phyloP scores from a whole-genome alignment of 2,329 filamentous ascomycete species.

The Chalaropsis thielavioides region DNA sequence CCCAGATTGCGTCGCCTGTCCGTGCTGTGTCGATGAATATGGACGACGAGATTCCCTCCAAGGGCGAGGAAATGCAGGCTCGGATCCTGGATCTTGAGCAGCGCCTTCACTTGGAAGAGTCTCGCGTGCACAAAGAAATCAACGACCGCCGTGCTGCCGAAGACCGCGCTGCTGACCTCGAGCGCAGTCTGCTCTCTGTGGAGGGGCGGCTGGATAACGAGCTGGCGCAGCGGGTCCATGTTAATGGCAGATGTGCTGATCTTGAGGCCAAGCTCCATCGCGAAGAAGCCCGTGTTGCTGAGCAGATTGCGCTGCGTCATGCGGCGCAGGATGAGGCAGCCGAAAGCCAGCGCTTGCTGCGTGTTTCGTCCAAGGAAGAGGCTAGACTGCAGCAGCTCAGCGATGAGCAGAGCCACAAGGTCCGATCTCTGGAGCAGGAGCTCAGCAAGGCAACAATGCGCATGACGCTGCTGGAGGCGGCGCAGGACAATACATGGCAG shows the following conservation, averaged over 20 bases:
- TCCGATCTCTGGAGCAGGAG: constrained; percentile 44
- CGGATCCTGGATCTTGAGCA: constrained; percentile 48
- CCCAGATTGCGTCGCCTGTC: constrained; percentile 29
- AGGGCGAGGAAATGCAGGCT: constrained; percentile 43
- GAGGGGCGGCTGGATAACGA: constrained; percentile 47
- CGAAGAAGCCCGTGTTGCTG: constrained; percentile 48
- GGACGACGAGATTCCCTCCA: constrained; percentile 36
- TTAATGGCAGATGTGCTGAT: constrained; percentile 48
- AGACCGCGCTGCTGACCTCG: constrained; percentile 38
- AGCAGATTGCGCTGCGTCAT: constrained; percentile 48
- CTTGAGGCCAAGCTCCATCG: constrained; percentile 53
- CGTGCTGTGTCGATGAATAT: constrained; percentile 28
- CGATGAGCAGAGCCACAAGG: constrained; percentile 54
- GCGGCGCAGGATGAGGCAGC: constrained; percentile 57
- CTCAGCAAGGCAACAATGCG: constrained; percentile 44
- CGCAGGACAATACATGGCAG: constrained; percentile 44
- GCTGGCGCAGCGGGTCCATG: constrained; percentile 44
- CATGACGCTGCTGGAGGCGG: constrained; percentile 51
- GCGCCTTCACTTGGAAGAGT: constrained; percentile 34
- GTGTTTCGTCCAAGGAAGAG: constrained; percentile 58
- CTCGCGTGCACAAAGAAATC: constrained; percentile 35
- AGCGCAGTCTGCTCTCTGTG: constrained; percentile 40
- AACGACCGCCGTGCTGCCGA: constrained; percentile 37
- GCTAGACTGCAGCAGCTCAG: constrained; percentile 50
- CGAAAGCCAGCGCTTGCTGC: constrained; percentile 56